phyloP scores from a whole-genome alignment of 352 stramenopile species.

The Globisporangium alternatum region DNA sequence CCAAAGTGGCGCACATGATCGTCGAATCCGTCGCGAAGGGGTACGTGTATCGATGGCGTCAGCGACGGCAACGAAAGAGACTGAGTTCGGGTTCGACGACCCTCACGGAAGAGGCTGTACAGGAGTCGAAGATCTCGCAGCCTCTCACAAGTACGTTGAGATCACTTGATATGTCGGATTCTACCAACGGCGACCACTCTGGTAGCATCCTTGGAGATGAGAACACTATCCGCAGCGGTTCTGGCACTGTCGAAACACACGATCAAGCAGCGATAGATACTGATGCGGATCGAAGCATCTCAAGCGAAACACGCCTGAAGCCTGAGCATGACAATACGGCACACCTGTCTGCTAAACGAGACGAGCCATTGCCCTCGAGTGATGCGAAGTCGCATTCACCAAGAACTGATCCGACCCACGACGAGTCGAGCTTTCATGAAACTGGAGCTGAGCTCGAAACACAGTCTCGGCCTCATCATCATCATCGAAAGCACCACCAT shows the following conservation, averaged over 20 bases:
- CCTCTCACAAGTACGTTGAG: neutral
- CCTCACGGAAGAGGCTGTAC: neutral
- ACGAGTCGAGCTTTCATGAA: neutral
- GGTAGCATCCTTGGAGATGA: neutral
- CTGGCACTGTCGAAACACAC: too few species aligned
- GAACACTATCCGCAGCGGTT: neutral
- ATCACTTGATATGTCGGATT: neutral
- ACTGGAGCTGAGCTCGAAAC: neutral
- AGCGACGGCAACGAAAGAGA: slow-evolving; percentile 12
- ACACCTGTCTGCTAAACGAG: neutral
- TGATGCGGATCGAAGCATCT: neutral
- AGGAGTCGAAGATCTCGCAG: neutral
- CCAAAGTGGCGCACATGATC: slow-evolving; percentile 74
- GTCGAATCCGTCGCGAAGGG: slow-evolving; percentile 65
- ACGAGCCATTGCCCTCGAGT: neutral
- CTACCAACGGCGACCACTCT: neutral
- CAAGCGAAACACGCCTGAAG: neutral
- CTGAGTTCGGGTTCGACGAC: neutral
- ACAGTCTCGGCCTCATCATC: neutral
- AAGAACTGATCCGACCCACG: neutral
- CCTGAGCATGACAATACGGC: neutral
- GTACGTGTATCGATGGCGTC: slow-evolving; percentile 45
- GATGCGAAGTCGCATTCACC: neutral
- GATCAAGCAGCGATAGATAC: neutral
- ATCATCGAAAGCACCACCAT: slow-evolving; percentile 3